Evolutionary conservation across 495 filamentous ascomycete genomes (phyloP).

Genomic region (Aspergillus hancockii): DNA sequence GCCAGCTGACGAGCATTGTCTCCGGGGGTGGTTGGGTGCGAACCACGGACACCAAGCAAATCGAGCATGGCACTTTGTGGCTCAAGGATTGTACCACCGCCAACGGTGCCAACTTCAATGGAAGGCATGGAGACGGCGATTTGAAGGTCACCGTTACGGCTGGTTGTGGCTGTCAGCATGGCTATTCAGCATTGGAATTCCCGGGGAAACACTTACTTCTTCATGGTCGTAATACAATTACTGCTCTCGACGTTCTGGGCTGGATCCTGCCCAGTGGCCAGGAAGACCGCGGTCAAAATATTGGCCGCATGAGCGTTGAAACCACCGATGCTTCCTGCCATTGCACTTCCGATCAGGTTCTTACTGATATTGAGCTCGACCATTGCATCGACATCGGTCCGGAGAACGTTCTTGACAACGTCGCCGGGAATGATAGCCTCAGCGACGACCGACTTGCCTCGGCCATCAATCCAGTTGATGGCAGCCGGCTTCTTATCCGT

Average conservation of each 20-base stretch:
- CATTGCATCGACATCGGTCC: constrained; percentile 86
- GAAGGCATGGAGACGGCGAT: constrained; percentile 97
- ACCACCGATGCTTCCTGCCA: constrained; percentile 93
- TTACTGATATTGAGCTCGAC: constrained; percentile 92
- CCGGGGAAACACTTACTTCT: constrained; percentile 70
- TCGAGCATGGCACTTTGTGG: constrained; percentile 96
- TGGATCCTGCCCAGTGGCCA: constrained; percentile 97
- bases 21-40: constrained; percentile 84
- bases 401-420: constrained; percentile 81
- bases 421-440: constrained; percentile 95
- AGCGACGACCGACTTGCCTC: constrained; percentile 94
- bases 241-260: constrained; percentile 96
- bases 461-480: constrained; percentile 98
- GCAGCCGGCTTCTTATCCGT: constrained; percentile 98
- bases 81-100: constrained; percentile 94
- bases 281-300: constrained; percentile 93
- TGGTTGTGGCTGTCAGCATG: constrained; percentile 46
- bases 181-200: neutral
- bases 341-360: constrained; percentile 95
- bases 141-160: constrained; percentile 84
- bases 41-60: constrained; percentile 86
- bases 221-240: constrained; percentile 98
- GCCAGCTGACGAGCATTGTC: constrained; percentile 89
- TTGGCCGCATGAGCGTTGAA: constrained; percentile 99
- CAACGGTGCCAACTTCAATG: constrained; percentile 95